Evolutionary conservation across 2,329 filamentous ascomycete species (phyloP).

Genomic region (Pestalotiopsis sp.): DNA sequence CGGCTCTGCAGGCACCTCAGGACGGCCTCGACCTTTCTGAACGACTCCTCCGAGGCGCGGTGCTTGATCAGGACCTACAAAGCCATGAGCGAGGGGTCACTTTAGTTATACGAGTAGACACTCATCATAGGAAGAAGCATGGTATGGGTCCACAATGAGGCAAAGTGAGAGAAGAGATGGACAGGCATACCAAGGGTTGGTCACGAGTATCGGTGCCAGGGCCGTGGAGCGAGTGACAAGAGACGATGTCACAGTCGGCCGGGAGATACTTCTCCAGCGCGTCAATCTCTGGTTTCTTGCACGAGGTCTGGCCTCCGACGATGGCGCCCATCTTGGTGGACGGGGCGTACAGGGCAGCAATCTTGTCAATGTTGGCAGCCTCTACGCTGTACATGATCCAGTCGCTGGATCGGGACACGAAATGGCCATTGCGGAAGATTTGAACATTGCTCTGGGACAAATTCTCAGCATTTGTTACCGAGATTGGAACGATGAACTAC

Average conservation of each 20-base stretch:
- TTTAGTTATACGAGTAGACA: not conserved
- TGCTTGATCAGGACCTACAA: constrained; percentile 80
- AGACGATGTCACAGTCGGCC: constrained; percentile 86
- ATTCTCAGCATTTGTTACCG: constrained; percentile 47
- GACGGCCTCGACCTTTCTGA: constrained; percentile 77
- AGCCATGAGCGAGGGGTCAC: not conserved
- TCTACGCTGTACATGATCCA: constrained; percentile 99
- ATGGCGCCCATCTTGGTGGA: constrained; percentile 95
- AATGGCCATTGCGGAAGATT: constrained; percentile 90
- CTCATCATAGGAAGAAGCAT: not conserved
- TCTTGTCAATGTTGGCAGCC: constrained; percentile 82
- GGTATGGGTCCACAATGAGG: not conserved
- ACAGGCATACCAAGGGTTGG: constrained; percentile 74
- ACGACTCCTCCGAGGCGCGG: constrained; percentile 74
- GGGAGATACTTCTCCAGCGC: constrained; percentile 92
- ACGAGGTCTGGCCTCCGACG: constrained; percentile 96
- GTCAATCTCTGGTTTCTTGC: constrained; percentile 93
- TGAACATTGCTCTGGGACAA: constrained; percentile 74
- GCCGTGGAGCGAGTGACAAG: constrained; percentile 94
- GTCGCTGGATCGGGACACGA: constrained; percentile 94
- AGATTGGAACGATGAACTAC: constrained; percentile 28
- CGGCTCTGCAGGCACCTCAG: constrained; percentile 83
- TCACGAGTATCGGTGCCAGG: constrained; percentile 84
- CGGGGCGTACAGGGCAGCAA: constrained; percentile 87
- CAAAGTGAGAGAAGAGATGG: not conserved